Evolutionary conservation across 164 flowering plant genomes (phyloP).

Genomic region (Cinnamomum chago): DNA sequence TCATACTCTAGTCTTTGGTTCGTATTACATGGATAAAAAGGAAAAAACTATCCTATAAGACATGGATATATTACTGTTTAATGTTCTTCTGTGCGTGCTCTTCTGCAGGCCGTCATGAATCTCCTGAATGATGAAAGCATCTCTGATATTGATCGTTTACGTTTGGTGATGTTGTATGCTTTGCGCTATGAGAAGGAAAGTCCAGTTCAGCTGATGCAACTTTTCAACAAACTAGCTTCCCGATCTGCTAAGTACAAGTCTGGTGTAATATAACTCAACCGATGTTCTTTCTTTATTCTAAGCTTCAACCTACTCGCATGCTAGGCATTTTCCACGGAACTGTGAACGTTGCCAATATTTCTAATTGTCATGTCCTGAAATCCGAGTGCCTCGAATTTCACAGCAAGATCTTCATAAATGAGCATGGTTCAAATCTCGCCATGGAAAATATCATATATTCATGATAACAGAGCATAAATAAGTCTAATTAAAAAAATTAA

Average conservation of each 20-base stretch:
- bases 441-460: no score
- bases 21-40: background rate
- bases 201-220: conserved; percentile 97
- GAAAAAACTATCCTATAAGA: no score
- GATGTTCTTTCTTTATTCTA: conserved; percentile 2
- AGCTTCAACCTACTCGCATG: background rate
- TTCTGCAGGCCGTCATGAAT: conserved; percentile 75
- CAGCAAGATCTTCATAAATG: no score
- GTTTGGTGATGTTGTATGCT: conserved; percentile 91
- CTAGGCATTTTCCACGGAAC: background rate
- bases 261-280: conserved; percentile 62
- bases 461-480: no score
- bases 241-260: conserved; percentile 87
- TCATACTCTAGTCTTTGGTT: background rate
- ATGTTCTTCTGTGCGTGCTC: background rate
- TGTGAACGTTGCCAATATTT: background rate
- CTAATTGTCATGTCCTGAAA: background rate
- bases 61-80: background rate
- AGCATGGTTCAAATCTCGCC: no score
- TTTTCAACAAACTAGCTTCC: conserved; percentile 85
- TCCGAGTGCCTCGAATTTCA: no score
- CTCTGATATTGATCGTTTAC: conserved; percentile 83
- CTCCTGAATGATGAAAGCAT: conserved; percentile 74
- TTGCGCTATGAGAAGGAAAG: conserved; percentile 98
- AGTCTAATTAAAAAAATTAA: no score